Evolutionary conservation across 1,284 basidiomycete species (phyloP).

Genomic region (Bjerkandera adusta): DNA sequence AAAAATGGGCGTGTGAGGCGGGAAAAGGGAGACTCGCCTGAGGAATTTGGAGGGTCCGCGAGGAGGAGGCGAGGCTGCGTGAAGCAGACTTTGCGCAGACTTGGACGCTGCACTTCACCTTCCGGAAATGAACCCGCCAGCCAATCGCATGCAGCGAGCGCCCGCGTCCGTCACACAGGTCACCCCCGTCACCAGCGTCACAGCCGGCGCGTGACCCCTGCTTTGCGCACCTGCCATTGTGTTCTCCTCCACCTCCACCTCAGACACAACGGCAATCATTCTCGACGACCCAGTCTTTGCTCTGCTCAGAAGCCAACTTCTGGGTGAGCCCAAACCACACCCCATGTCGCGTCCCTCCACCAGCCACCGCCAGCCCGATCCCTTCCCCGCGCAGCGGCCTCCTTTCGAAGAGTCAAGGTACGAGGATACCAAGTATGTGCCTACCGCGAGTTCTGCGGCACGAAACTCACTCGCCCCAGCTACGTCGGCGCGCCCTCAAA

Average conservation of each 20-base stretch:
- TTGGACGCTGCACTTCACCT: too few species aligned
- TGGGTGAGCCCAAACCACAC: conserved; percentile 3
- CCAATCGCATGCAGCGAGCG: too few species aligned
- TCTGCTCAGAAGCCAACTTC: conserved; percentile 19
- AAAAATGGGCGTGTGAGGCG: neutral
- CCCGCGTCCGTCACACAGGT: too few species aligned
- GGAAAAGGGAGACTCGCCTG: neutral
- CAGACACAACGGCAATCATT: conserved; percentile 18
- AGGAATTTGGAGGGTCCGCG: too few species aligned
- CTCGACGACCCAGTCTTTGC: conserved; percentile 21
- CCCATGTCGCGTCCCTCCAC: conserved; percentile 31
- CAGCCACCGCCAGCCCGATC: conserved; percentile 24
- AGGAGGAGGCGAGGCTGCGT: too few species aligned
- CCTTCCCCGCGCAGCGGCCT: conserved; percentile 24
- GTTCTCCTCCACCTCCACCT: neutral
- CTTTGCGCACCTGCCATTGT: too few species aligned
- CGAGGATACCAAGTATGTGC: conserved; percentile 28
- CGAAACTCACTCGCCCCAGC: conserved; percentile 13
- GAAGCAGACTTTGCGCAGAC: too few species aligned
- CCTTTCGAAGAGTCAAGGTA: conserved; percentile 29
- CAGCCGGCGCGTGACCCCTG: too few species aligned
- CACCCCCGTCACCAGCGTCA: too few species aligned
- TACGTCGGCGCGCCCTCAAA: conserved; percentile 46
- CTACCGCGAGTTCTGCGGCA: neutral
- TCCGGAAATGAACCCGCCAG: too few species aligned